Evolutionary conservation across 441 rosid genomes (phyloP).

Genomic region (Pelargonium fulgidum): DNA sequence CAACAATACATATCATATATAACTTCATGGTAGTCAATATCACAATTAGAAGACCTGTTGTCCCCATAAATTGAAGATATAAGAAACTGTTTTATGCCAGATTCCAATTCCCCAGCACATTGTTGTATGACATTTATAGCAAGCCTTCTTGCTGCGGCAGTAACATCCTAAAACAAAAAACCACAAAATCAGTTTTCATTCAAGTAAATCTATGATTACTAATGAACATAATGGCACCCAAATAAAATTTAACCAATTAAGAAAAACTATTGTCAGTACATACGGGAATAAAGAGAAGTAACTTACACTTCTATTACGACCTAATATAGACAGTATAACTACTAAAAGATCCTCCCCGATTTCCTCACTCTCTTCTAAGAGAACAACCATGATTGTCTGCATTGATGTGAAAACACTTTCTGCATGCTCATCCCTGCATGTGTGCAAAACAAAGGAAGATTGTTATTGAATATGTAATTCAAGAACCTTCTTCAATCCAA

Average conservation of each 20-base stretch:
- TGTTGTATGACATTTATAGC: constrained; percentile 87
- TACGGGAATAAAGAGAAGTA: constrained; percentile 19
- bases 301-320: constrained; percentile 75
- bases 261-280: constrained; percentile 9
- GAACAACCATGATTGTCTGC: constrained; percentile 83
- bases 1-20: constrained; percentile 77
- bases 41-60: constrained; percentile 42
- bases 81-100: constrained; percentile 82
- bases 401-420: constrained; percentile 83
- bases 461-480: constrained; percentile 1
- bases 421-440: constrained; percentile 90
- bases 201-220: constrained; percentile 9
- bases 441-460: constrained; percentile 16
- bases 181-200: constrained; percentile 27
- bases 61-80: constrained; percentile 90
- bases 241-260: constrained; percentile 13
- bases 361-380: constrained; percentile 95
- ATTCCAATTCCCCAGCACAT: constrained; percentile 85
- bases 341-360: constrained; percentile 73
- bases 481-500: constrained; percentile 18
- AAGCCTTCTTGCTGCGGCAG: constrained; percentile 71
- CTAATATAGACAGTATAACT: constrained; percentile 64
- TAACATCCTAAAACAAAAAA: constrained; percentile 54
- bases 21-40: constrained; percentile 86
- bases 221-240: constrained; percentile 8